These are phyloP conservation scores for Boletus speciosus DNA, from an alignment of 768 basidiomycete genomes.

Conservation along the genomic window DNA sequence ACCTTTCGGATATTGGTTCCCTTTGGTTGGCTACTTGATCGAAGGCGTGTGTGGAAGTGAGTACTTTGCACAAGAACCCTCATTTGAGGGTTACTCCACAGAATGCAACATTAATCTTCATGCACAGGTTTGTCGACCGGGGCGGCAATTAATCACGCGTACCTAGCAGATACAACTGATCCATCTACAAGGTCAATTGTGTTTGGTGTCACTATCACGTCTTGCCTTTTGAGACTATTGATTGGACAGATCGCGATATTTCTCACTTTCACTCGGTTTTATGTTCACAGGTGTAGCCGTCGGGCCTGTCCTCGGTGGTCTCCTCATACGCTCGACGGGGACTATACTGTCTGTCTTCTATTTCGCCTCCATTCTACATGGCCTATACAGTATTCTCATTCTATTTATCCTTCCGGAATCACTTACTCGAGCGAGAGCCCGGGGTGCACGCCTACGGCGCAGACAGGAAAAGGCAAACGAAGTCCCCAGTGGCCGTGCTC, in stretches of 20 bases:
- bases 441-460: conserved; percentile 18
- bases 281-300: conserved; percentile 71
- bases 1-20: conserved; percentile 82
- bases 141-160: conserved; percentile 56
- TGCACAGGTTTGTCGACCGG: conserved; percentile 48
- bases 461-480: conserved; percentile 10
- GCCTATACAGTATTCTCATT: conserved; percentile 45
- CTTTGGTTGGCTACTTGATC: conserved; percentile 59
- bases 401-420: conserved; percentile 77
- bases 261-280: conserved; percentile 65
- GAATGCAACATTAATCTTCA: neutral
- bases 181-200: conserved; percentile 48
- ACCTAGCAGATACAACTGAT: conserved; percentile 64
- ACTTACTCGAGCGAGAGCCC: conserved; percentile 48
- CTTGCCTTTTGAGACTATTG: conserved; percentile 1
- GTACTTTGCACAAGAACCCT: conserved; percentile 14
- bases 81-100: neutral
- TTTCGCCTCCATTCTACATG: conserved; percentile 48
- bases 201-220: neutral
- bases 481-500: neutral
- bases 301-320: conserved; percentile 70
- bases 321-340: conserved; percentile 58
- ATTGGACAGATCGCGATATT: conserved; percentile 51
- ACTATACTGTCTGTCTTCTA: conserved; percentile 69
- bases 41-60: conserved; percentile 74